These are phyloP conservation scores for Dictyophora rubrovolvata DNA, from an alignment of 768 basidiomycete genomes.

Conservation along the genomic window DNA sequence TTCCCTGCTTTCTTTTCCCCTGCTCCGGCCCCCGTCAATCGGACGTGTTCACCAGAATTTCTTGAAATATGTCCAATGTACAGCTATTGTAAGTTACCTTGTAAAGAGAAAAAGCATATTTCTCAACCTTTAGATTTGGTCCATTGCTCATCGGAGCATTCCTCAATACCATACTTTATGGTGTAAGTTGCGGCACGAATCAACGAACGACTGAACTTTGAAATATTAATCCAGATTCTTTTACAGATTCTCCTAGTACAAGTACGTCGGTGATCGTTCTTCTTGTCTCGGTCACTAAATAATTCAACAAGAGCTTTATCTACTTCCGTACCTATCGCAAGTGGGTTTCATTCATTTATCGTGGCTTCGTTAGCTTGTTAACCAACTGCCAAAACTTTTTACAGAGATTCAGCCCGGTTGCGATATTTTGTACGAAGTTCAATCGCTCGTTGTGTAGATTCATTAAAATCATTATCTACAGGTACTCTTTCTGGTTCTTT, in stretches of 20 bases:
- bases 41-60: too few relatives aligned
- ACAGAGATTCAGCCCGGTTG: constrained; percentile 26
- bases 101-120: not conserved
- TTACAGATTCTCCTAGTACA: not conserved
- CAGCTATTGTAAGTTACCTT: not conserved
- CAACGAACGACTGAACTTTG: not conserved
- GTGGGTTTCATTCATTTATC: not conserved
- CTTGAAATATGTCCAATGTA: too few relatives aligned
- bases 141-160: constrained; percentile 16
- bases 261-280: not conserved
- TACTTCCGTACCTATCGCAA: not conserved
- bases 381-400: not conserved
- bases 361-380: not conserved
- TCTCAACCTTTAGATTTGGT: constrained; percentile 5
- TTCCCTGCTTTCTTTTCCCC: too few relatives aligned
- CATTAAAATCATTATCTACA: not conserved
- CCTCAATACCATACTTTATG: constrained; percentile 17
- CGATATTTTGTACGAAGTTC: constrained; percentile 20
- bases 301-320: not conserved
- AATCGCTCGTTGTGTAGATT: too few relatives aligned
- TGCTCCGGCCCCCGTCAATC: too few relatives aligned
- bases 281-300: too few relatives aligned
- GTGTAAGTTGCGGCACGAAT: constrained; percentile 4
- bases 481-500: constrained; percentile 9
- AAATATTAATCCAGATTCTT: not conserved